Evolutionary conservation across 2,329 filamentous ascomycete genomes (phyloP), one percentile per base, ranked within the genome.

Genomic region (Rhytidhysteron rufulum): DNA sequence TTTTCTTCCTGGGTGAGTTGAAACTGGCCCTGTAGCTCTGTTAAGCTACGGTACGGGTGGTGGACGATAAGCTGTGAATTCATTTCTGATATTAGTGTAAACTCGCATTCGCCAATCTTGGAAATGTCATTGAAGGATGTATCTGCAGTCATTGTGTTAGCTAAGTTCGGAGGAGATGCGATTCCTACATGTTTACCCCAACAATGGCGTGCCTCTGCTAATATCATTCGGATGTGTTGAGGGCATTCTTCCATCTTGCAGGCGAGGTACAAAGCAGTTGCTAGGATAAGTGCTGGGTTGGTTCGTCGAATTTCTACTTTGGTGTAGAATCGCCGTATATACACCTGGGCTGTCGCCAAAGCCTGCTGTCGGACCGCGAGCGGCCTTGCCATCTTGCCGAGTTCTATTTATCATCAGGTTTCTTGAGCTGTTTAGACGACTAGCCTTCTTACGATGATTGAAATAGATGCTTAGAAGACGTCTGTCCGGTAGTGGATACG

Each of bases 161-260:
- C 32, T 6, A 22, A 18, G 35, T 25, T 4, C 30, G 6, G 36
- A 5, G 20, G 11, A 21, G 4, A 2, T n/a, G 17, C 22, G 22
- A 40, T 10, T 13, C n/a, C 32, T 17, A n/a, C 8, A 15, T 29
- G 36, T 54, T 11, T 51, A 63, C 60, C 62, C 61, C 60, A 65
- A 39, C 94, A 76, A 42, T 85, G 80, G 24, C 88, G 82, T 3
- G 90, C 88, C 65, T 98, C 93, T 34, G 82, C 84, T 9, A 93
- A 83, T 43, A 98, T 84, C 48, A 95, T 79, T 21, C 93, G 81
- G 56, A 98, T 97, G 64, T 98, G 93, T 64, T 97, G 91, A 3
- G 93, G 93, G 37, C 84, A 90, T 66, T 98, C 93, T 65, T 98
- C 93, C 81, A 95, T 95, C 69, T 98, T 98, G 71, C 89, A 95